Base-by-base conservation (phyloP, 2,329 filamentous ascomycete genomes). In the Hymenotorrendiella dingleyae region DNA sequence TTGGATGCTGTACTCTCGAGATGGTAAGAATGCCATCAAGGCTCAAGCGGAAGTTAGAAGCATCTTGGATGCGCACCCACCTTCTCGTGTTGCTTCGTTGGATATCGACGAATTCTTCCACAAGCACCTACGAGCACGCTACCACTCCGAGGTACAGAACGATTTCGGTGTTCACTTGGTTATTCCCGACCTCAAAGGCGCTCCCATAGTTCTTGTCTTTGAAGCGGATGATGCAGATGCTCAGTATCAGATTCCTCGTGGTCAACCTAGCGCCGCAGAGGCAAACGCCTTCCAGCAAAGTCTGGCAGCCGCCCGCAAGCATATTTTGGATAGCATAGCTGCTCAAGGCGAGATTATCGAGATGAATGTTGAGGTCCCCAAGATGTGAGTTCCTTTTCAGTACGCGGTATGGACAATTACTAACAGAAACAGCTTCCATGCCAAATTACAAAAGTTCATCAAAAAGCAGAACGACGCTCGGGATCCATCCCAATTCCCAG, bases 1-100 rank as follows among this genome's bases (percentile, higher is more conserved):
- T 0, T 95, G 90, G 88, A 84, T 95, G 62, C 76, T 97, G 42
- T 95, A 90, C 65, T 86, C 87, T 6, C 78, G 84, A 27, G 86
- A 95, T 56, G 82, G 83, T 52, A 94, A 93, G 71, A 94, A 89
- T 60, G 76, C 78, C 21, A 79, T 86, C 60, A 81, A 82, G 55
- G 85, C 84, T 6, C 82, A 85, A 57, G 77, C 78, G 6, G 85
- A 89, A 55, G 82, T 93, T 58, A 82, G 79, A 60, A 78, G 77
- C 55, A 76, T 93, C 45, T 78, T 91, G 54, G 77, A 77, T 47
- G 78, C 78, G 36, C 84, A 89, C 59, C 86, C 86, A 30, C 86
- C 86, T 3, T 74, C 80, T 27, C 78, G 85, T 49, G 76, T 93
- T 62, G 70, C 73, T 17, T 74, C 78, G 9, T 62, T 90, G 10